Evolutionary conservation across 345 rosid genomes (phyloP), one percentile per base, ranked within the genome.

Genomic region (Geranium rotundifolium): DNA sequence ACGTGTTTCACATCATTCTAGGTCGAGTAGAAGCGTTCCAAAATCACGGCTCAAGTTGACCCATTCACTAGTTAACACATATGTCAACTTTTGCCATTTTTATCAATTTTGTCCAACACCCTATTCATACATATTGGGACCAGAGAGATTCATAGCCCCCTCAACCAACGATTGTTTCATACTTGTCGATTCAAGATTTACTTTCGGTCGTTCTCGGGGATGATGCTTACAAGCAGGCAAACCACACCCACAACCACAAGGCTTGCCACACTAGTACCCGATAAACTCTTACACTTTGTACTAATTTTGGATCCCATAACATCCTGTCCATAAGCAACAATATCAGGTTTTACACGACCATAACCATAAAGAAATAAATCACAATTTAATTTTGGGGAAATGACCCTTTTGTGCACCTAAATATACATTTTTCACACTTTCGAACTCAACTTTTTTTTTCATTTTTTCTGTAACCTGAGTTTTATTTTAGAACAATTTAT

Each of bases 171-270:
- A 95, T 73, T 93, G 97, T 80, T 93, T 93, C 99, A 93, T 90
- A 83, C 99, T 93, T 17, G 97, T 46, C 97, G 99, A 80, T 93
- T 93, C 46, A 93, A 74, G 55, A 90, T 69, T 56, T 75, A 72
- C 79, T 86, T 90, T 34, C 97, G 81, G 63, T 61, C 73, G 57
- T 66, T 66, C 79, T 86, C 89, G 29, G 97, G 97, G 74, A 90
- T 77, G 65, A 86, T 71, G 80, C 99, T 93, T 59, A 85, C 89
- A 68, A 93, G 97, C 58, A 93, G 83, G 76, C 99, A 93, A 19
- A 93, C 97, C 57, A 84, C 88, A 73, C 99, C 99, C 73, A 97
- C 99, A 73, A 92, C 98, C 65, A 92, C 98, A 77, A 97, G 98
- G 76, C 98, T 92, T 19, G 97, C 98, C 68, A 89, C 97, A 58